Base-by-base conservation (phyloP, 805 yeast species). In the Ogataea neopini region DNA sequence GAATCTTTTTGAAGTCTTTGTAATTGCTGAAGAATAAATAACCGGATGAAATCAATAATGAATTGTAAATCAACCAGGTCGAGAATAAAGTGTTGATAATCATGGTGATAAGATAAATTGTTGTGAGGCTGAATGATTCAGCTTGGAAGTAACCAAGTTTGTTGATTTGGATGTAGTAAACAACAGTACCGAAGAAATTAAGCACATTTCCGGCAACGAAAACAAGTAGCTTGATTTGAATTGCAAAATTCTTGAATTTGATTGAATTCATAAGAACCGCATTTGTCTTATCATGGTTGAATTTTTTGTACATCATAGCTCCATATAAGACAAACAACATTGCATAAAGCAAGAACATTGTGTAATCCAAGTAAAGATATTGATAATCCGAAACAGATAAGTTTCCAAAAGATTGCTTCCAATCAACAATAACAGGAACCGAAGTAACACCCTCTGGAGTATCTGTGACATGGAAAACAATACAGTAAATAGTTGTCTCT, bases 351-450 rank as follows among this genome's bases (percentile, higher is more conserved):
- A 57, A 6, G 13, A 56, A 30, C 48, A 66, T 46, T n/a, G 46
- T 29, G 18, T 62, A 48, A 18, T 58, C 52, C 18, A 59, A 38
- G 35, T 58, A 60, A 39, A 67, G 36, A 37, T 54, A 53, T 22
- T 53, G 52, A 40, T 61, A 67, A 39, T 67, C 70, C 8, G 58
- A 54, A 4, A 58, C 59, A n/a, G 61, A 37, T 30, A 67, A 51
- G 30, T 50, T 43, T 26, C 71, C 71, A 48, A 52, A 64, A 6
- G 64, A 51, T 48, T 66, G 71, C n/a, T 47, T 52, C 71, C 71
- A 67, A 39, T 60, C 64, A 22, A 64, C 57, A 15, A 41, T 43
- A 14, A 61, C 57, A 1, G 35, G 18, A 7, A 61, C 15, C n/a
- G 45, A 43, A 2, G 28, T 38, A 11, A 11, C 30, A 11, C 36